phyloP scores from a whole-genome alignment of 2,329 filamentous ascomycete genomes.

The Penicillium sp. region DNA sequence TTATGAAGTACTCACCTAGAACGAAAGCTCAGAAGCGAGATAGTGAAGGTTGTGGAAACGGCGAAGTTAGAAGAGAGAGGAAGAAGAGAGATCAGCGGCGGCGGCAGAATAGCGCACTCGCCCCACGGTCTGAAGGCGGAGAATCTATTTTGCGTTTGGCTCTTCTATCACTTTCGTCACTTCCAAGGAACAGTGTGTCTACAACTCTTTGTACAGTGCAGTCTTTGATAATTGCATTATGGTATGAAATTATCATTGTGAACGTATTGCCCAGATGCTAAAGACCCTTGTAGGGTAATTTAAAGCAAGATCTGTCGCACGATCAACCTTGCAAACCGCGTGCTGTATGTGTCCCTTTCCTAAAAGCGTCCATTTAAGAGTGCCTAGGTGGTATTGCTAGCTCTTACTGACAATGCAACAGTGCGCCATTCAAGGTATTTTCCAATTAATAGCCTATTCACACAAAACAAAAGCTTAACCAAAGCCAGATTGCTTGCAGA shows the following conservation, averaged over 20 bases:
- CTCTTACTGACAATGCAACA: slow-evolving; percentile 37
- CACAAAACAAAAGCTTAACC: slow-evolving; percentile 3
- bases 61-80: slow-evolving; percentile 15
- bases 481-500: slow-evolving; percentile 71
- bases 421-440: slow-evolving; percentile 86
- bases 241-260: slow-evolving; percentile 3
- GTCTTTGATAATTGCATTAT: slow-evolving; percentile 8
- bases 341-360: slow-evolving; percentile 58
- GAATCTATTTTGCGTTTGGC: slow-evolving; percentile 39
- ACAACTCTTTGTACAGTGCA: not conserved
- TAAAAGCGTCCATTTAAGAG: not conserved
- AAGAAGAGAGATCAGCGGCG: slow-evolving; percentile 31
- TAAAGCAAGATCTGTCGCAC: slow-evolving; percentile 68
- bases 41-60: slow-evolving; percentile 4
- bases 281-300: slow-evolving; percentile 30
- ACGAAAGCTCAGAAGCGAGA: not conserved
- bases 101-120: slow-evolving; percentile 26
- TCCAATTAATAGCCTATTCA: not conserved
- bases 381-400: not conserved
- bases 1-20: slow-evolving; percentile 3
- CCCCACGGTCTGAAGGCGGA: slow-evolving; percentile 29
- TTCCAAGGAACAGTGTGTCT: not conserved
- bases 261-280: not conserved
- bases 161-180: slow-evolving; percentile 16
- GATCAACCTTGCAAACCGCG: slow-evolving; percentile 81